Evolutionary conservation across 2,329 filamentous ascomycete species (phyloP), one percentile per base, ranked within the genome.

Genomic region (Calonectria crousiana): DNA sequence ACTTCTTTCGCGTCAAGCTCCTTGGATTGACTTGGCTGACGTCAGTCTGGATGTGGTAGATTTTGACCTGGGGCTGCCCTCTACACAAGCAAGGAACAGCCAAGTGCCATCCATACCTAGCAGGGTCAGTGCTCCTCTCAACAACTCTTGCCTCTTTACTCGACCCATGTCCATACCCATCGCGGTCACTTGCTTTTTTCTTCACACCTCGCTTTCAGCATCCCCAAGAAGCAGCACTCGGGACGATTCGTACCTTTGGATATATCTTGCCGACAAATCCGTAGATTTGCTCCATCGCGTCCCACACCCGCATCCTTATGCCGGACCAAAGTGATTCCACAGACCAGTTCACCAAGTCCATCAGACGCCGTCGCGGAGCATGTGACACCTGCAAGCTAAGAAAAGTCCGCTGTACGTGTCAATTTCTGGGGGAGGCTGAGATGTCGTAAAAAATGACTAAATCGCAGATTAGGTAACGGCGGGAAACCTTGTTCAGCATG

Each of bases 401-500:
- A 62, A 62, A 62, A 5, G 56, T 62, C 56, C 56, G 56, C 34
- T 62, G 56, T 62, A 38, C 26, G 56, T 62, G 36, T 18, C 14
- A 28, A 3, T 62, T 62, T 20, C 16, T 26, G 23, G 36, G 36
- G 34, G 26, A 62, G 41, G 23, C 18, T 11, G 56, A 62, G 16
- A 62, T 2, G 30, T 62, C 56, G 18, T 10, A 30, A 62, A 62
- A 34, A 41, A 38, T 62, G 18, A 14, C 56, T 62, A 28, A 62
- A 62, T 41, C 36, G 6, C 56, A 62, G 56, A 41, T 41, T 62
- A 62, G 56, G 56, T 41, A 62, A 62, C 56, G 56, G 34, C 4
- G 56, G 56, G 23, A 62, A 62, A 62, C 56, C 56, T 41, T 62
- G 56, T 62, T 41, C 56, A 30, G 34, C 56, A 62, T 62, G 56